phyloP scores from a whole-genome alignment of 2,329 filamentous ascomycete genomes.

The Trichoderma gracile region DNA sequence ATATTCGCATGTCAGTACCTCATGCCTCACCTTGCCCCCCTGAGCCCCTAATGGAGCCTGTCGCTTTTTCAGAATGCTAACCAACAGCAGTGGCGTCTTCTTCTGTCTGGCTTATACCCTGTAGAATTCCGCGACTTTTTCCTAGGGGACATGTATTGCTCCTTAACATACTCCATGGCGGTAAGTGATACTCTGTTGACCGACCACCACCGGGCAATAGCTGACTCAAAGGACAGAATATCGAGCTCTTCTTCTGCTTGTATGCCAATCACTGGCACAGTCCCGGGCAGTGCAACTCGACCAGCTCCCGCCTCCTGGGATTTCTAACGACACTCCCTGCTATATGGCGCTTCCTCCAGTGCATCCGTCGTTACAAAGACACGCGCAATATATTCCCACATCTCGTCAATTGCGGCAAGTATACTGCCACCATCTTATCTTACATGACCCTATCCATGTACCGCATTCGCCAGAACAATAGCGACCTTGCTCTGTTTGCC shows the following conservation, averaged over 20 bases:
- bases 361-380: constrained; percentile 83
- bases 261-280: constrained; percentile 78
- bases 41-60: background rate
- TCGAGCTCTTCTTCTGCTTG: constrained; percentile 91
- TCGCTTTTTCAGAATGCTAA: constrained; percentile 22
- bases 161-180: constrained; percentile 83
- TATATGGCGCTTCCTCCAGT: constrained; percentile 89
- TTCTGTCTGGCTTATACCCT: constrained; percentile 82
- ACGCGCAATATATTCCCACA: constrained; percentile 89
- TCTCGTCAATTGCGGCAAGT: constrained; percentile 89
- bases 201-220: background rate
- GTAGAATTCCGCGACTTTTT: constrained; percentile 99
- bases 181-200: constrained; percentile 54
- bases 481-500: constrained; percentile 71
- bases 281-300: constrained; percentile 79
- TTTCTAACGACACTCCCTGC: constrained; percentile 83
- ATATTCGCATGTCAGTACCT: constrained; percentile 70
- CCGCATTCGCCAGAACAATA: constrained; percentile 64
- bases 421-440: constrained; percentile 77
- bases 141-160: constrained; percentile 96
- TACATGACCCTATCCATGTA: constrained; percentile 80
- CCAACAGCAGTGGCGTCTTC: constrained; percentile 70
- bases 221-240: constrained; percentile 59
- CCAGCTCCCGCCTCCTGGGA: constrained; percentile 76
- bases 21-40: no score